Base-by-base conservation (phyloP, 2,329 filamentous ascomycete genomes). In the Amauroascus verrucosus region DNA sequence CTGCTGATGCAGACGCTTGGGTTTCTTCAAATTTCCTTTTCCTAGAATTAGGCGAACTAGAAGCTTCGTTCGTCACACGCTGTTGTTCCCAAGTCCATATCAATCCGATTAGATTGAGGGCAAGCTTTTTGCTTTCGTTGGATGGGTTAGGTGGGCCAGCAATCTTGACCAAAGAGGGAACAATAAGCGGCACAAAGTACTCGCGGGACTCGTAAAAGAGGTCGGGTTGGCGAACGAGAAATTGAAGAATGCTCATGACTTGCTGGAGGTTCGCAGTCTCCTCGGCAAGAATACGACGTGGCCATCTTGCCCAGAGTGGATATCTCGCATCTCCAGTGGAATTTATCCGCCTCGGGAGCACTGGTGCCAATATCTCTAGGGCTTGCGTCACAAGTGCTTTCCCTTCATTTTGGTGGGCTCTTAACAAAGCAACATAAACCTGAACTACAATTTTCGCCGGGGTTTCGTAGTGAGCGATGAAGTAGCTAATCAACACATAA, bases 191-290 rank as follows among this genome's bases (percentile, higher is more conserved):
- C 3, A 89, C 83, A 59, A 97, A 94, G 64, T 91, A 90, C 59
- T 98, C 93, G 52, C 93, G 79, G 1, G 88, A 89, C 58, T 97
- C 91, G 61, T 94, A 98, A 72, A 98, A 98, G 3, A 98, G 75
- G 63, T 93, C 85, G 0, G 90, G 86, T 65, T 98, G 91, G 54
- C 87, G 82, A 33, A 96, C 91, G 32, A 98, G 76, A 71, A 98
- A 98, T 63, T 96, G 86, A 74, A 96, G 97, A 62, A 98, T 97
- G 72, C 86, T 93, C 51, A 89, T 95, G 72, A 97, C 85, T 70
- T 97, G 93, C 68, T 95, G 90, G 45, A 91, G 78, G 62, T 98
- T 98, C 58, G 93, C 88, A 24, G 88, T 90, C 68, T 98, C 93
- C 66, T 98, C 94, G 2, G 88, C 84, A 20, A 98, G 73, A 26